A percentile compares a stretch with the other conserved stretches of the same genome.
Evolutionary conservation across 352 stramenopile species (phyloP).

Genomic region (Globisporangium spiculum): DNA sequence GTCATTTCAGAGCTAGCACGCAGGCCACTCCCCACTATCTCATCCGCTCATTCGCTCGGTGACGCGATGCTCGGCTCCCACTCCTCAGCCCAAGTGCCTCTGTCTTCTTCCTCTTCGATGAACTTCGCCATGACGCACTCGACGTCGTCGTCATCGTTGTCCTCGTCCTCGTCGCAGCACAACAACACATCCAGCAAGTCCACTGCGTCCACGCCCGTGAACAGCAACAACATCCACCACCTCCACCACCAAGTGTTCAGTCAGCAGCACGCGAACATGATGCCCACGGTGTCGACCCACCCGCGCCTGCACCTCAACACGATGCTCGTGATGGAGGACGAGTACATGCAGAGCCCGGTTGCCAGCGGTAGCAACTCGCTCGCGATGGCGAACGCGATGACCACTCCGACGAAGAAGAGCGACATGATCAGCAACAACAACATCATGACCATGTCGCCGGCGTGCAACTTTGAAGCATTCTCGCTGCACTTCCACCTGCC

Average conservation of each 20-base stretch:
- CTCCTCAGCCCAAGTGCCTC: not conserved
- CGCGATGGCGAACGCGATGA: slow-evolving; percentile 18
- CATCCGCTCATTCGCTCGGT: not conserved
- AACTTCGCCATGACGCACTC: slow-evolving; percentile 5
- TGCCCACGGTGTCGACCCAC: not conserved
- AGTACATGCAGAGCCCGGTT: slow-evolving; percentile 34
- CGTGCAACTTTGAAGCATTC: slow-evolving; percentile 71
- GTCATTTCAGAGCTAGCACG: slow-evolving; percentile 28
- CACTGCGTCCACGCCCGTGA: slow-evolving; percentile 6
- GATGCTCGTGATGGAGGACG: slow-evolving; percentile 33
- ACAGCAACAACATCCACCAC: slow-evolving; percentile 1
- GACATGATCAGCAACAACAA: slow-evolving; percentile 1
- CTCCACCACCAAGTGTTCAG: slow-evolving; percentile 7
- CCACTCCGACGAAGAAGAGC: slow-evolving; percentile 32
- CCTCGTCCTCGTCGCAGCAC: not conserved
- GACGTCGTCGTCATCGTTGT: not conserved
- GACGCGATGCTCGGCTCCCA: not conserved
- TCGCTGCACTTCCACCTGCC: slow-evolving; percentile 67
- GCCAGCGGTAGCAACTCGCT: slow-evolving; percentile 13
- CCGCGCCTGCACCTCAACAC: slow-evolving; percentile 25
- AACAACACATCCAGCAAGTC: slow-evolving; percentile 14
- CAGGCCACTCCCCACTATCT: slow-evolving; percentile 4
- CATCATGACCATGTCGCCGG: slow-evolving; percentile 48
- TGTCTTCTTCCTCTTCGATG: not conserved
- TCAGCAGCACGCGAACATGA: slow-evolving; percentile 4